Percentiles rank a stretch among this genome's conserved stretches.
phyloP scores from a whole-genome alignment of 805 yeast species.

The Wickerhamiella sergipiensis region DNA sequence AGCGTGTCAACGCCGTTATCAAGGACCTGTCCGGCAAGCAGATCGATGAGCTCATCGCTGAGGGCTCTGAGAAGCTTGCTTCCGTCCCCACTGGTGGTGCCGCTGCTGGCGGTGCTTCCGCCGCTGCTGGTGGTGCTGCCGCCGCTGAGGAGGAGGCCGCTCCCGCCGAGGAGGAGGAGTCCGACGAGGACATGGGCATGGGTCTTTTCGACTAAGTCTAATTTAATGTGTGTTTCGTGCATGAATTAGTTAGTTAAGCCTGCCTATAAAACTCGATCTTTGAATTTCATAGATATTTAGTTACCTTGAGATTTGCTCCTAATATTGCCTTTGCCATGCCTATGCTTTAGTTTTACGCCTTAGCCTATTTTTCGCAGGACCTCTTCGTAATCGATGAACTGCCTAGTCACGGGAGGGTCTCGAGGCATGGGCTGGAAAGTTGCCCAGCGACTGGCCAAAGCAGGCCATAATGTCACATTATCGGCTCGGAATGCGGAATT shows the following conservation, averaged over 20 bases:
- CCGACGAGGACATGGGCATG: conserved; percentile 39
- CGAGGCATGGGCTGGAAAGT: conserved; percentile 51
- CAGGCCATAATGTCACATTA: conserved; percentile 41
- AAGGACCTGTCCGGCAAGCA: conserved; percentile 88
- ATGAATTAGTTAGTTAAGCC: neutral
- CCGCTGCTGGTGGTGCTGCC: conserved; percentile 56
- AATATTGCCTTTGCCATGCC: no score
- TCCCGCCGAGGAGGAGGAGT: conserved; percentile 36
- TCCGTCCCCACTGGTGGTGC: conserved; percentile 98
- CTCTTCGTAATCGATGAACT: no score
- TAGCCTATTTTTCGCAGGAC: no score
- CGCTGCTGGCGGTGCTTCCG: conserved; percentile 67
- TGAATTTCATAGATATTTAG: neutral
- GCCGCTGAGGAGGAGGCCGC: conserved; percentile 61
- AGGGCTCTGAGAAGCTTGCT: conserved; percentile 92
- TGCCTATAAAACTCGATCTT: neutral
- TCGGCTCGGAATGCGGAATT: conserved; percentile 33
- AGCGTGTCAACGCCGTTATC: conserved; percentile 68
- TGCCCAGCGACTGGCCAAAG: conserved; percentile 34
- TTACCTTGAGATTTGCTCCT: neutral
- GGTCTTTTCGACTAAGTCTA: conserved; percentile 87
- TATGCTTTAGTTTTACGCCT: no score
- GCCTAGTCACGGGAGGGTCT: conserved; percentile 50
- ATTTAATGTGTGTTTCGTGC: neutral
- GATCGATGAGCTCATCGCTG: conserved; percentile 78